Evolutionary conservation across 495 filamentous ascomycete genomes (phyloP), one percentile per base, ranked within the genome.

Genomic region (Aspergillus asperescens): DNA sequence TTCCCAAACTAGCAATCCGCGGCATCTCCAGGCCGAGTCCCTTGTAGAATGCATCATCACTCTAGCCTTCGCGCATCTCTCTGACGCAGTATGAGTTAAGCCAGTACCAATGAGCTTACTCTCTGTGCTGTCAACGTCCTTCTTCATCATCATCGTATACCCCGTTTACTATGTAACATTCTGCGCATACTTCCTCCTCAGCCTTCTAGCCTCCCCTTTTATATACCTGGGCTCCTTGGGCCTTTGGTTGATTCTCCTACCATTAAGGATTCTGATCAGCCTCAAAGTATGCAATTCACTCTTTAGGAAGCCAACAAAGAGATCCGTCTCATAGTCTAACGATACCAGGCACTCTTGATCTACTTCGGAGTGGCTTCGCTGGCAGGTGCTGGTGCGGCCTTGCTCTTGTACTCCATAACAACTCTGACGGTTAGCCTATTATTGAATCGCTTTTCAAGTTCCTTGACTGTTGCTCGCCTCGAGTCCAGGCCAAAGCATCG

Each of bases 251-350:
- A 52, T 57, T 42, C 56, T 71, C 37, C 59, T 73, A 16, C 74
- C 75, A 8, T 48, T 76, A 22, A 71, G 55, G 32, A 51, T 84
- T 22, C 60, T 87, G 1, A 67, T 68, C 19, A 82, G 74, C 62
- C 75, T 88, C 47, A 84, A 89, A 81, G 86, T 88, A 77, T 59
- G 68, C 4, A 50, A 16, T n/a, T n/a, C n/a, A 15, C 32, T 28
- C 4, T 28, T 6, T 15, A 10, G 7, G n/a, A 1, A 27, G 12
- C 1, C 9, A 13, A 6, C 13, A 16, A 23, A 23, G 16, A 40
- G 6, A 4, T 5, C 7, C 9, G 39, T 5, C 7, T 5, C 31
- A 32, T 54, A 58, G 24, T 3, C 65, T 55, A 55, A 59, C 58
- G 65, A 34, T 62, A 41, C 8, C 24, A 86, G 84, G 79, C 81